Conservation (phyloP, 495 filamentous ascomycete genomes). For the Aspergillus avenaceus region DNA sequence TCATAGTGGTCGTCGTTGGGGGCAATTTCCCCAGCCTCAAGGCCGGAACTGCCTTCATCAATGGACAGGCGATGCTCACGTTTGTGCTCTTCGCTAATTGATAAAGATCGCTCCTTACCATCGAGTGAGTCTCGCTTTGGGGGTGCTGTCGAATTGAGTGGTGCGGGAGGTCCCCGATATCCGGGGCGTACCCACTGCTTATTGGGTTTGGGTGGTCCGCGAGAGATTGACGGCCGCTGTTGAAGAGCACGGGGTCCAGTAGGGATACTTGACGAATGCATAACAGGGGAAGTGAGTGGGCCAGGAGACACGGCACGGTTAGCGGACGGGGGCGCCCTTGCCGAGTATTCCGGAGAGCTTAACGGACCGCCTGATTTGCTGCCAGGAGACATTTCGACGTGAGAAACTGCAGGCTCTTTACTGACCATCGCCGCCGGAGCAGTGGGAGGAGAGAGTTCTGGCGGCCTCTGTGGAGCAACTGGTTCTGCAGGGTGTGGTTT, state of each 20-base stretch:
- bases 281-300: conserved; percentile 43
- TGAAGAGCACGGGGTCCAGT: conserved; percentile 55
- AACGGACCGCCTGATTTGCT: conserved; percentile 18
- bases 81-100: conserved; percentile 16
- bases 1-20: conserved; percentile 5
- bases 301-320: conserved; percentile 30
- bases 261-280: conserved; percentile 52
- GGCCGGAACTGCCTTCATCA: conserved; percentile 4
- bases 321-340: conserved; percentile 25
- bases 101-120: conserved; percentile 29
- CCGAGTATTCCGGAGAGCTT: conserved; percentile 23
- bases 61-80: conserved; percentile 10
- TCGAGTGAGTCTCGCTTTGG: conserved; percentile 39
- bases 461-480: conserved; percentile 10
- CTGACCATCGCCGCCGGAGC: conserved; percentile 39
- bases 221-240: conserved; percentile 27
- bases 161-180: conserved; percentile 26
- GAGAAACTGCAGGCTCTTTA: conserved; percentile 19
- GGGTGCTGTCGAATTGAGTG: conserved; percentile 25
- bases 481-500: conserved; percentile 17
- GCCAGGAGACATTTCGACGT: conserved; percentile 13
- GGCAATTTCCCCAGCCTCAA: conserved; percentile 13
- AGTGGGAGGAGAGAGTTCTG: conserved; percentile 37
- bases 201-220: conserved; percentile 40
- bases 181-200: conserved; percentile 62